Evolutionary conservation across 495 filamentous ascomycete species (phyloP).

Genomic region (Melanomma pulvis-pyrius): DNA sequence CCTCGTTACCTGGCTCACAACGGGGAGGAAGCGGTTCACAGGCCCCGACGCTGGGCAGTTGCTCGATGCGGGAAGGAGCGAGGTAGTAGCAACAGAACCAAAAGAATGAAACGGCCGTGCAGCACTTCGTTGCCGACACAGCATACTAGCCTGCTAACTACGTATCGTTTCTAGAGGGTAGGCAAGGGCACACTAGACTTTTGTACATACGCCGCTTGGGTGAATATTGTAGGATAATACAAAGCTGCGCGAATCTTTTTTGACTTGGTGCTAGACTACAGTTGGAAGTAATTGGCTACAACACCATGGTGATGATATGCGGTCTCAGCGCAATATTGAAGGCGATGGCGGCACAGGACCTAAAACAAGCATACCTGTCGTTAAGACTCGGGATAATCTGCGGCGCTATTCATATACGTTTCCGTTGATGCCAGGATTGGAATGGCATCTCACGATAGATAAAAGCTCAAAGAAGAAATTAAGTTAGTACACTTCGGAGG

Average conservation of each 20-base stretch:
- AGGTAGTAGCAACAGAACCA: constrained; percentile 27
- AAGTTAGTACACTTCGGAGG: background rate
- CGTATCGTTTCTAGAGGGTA: too few species aligned
- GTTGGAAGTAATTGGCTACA: too few species aligned
- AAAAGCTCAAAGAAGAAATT: constrained; percentile 14
- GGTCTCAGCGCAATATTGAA: background rate
- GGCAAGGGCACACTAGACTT: too few species aligned
- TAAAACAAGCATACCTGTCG: constrained; percentile 9
- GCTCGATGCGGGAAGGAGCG: constrained; percentile 17
- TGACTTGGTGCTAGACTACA: too few species aligned
- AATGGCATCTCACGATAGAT: too few species aligned
- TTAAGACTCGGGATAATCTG: constrained; percentile 2
- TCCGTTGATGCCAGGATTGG: constrained; percentile 14
- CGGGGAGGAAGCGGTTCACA: constrained; percentile 55
- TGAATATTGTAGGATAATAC: too few species aligned
- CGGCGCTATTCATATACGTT: constrained; percentile 6
- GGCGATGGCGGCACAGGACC: constrained; percentile 24
- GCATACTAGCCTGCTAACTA: too few species aligned
- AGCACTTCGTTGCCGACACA: too few species aligned
- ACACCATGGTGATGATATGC: constrained; percentile 7
- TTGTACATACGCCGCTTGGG: too few species aligned
- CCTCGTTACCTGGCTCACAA: constrained; percentile 57
- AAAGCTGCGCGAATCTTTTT: too few species aligned
- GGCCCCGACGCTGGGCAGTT: constrained; percentile 47
- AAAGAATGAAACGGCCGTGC: too few species aligned